Percentiles rank a stretch among this genome's conserved stretches.
These are phyloP conservation scores for Cordyceps javanica DNA, from an alignment of 2,329 filamentous ascomycete genomes.

Conservation along the genomic window DNA sequence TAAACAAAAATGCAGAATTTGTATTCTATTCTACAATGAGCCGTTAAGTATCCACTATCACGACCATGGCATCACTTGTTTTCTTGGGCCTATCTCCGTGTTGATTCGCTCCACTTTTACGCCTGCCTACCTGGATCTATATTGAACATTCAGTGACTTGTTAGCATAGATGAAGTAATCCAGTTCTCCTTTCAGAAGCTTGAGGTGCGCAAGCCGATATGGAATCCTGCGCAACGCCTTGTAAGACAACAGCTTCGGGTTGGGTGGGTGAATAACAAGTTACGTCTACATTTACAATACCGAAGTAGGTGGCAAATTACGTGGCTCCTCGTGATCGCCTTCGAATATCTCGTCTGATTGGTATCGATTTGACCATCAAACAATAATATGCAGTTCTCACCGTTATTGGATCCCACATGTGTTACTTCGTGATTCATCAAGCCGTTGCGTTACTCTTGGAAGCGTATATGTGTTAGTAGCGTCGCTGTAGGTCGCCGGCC, in stretches of 20 bases:
- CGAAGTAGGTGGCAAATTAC: background rate
- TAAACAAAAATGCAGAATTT: background rate
- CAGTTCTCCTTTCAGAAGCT: background rate
- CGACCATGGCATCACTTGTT: background rate
- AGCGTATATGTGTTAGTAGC: background rate
- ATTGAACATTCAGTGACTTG: background rate
- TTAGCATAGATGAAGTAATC: constrained; percentile 8
- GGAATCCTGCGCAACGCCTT: constrained; percentile 2
- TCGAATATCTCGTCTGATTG: background rate
- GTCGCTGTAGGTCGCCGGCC: background rate
- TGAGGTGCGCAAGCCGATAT: constrained; percentile 4
- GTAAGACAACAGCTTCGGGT: background rate
- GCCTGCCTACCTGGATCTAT: background rate
- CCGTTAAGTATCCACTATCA: background rate
- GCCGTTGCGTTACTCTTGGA: background rate
- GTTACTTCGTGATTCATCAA: background rate
- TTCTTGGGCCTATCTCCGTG: background rate
- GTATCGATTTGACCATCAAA: background rate
- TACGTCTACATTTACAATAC: background rate
- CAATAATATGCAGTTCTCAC: background rate
- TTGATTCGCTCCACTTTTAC: background rate
- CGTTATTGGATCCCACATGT: background rate
- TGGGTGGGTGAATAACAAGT: background rate
- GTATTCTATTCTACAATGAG: background rate
- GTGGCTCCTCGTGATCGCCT: background rate